A percentile compares a stretch with the other conserved stretches of the same genome.
phyloP scores from a whole-genome alignment of 331 rosid species.

The Pyracantha coccinea region DNA sequence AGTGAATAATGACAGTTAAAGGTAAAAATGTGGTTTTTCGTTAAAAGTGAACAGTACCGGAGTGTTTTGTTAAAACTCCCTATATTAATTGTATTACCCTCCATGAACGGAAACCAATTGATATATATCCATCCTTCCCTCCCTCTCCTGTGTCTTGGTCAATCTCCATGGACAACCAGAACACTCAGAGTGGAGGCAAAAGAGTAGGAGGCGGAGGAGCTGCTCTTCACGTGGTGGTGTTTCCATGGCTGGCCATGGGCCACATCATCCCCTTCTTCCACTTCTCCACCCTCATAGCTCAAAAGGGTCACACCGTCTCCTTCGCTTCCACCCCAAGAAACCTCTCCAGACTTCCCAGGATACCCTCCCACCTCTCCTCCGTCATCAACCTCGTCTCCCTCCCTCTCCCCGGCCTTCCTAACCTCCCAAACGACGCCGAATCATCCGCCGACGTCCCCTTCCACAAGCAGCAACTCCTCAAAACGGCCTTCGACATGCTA shows the following conservation, averaged over 20 bases:
- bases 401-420: constrained; percentile 16
- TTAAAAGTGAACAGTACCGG: no score
- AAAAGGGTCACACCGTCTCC: constrained; percentile 25
- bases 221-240: constrained; percentile 25
- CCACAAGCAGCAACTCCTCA: constrained; percentile 27
- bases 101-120: no score
- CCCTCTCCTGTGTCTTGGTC: not conserved
- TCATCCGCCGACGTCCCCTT: constrained; percentile 34
- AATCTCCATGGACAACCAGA: not conserved
- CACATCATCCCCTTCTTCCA: constrained; percentile 40
- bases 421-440: constrained; percentile 31
- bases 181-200: not conserved
- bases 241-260: constrained; percentile 52
- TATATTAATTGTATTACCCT: no score
- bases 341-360: constrained; percentile 18
- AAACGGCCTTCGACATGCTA: constrained; percentile 37
- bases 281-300: constrained; percentile 29
- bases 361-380: constrained; percentile 30
- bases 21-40: no score
- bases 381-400: constrained; percentile 19
- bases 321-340: constrained; percentile 36
- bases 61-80: no score
- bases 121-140: no score
- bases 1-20: no score
- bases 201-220: not conserved